Base-by-base conservation (phyloP, 306 rosid species). In the Sophora flavescens region DNA sequence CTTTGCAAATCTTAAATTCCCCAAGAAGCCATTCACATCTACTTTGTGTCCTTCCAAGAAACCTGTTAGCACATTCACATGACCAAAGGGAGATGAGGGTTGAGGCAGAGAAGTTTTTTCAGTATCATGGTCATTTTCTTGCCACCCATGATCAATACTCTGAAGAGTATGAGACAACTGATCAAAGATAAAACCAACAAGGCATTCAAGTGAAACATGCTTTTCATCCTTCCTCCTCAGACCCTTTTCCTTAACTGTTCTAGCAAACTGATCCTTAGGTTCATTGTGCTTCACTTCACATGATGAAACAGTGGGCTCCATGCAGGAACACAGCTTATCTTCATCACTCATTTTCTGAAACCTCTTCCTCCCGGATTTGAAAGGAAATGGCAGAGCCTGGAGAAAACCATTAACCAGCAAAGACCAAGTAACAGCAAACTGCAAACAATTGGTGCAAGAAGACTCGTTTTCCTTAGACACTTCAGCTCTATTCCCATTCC, bases 1-100 rank as follows among this genome's bases (percentile, higher is more conserved):
- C 84, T 88, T 93, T 16, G 99, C 99, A 85, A 96, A 96, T 76
- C 80, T 88, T 83, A 93, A 84, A 82, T 93, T 91, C 75, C 99
- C 98, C 54, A 93, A 84, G 81, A 96, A 89, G n/a, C 86, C 91
- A 82, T 91, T 88, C 18, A 89, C 93, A 78, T 88, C 82, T 14
- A 88, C 89, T 62, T 81, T 89, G 50, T 87, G 89, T 72, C 87
- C 91, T 68, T 96, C 98, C 83, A 90, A 68, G 76, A 91, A 81
- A 45, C 80, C 79, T 63, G 90, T 51, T 16, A 92, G 71, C 13
- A 77, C 88, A 84, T 82, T 84, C 67, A 90, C 77, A 81, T 88
- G 89, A 81, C 89, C 89, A 82, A 86, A 61, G 51, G 68, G 76
- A 35, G 88, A 62, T 8, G 84, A 70, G 67, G 72, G 63, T 6